Evolutionary conservation across 2,329 filamentous ascomycete species (phyloP).

Genomic region (Talaromyces sp.): DNA sequence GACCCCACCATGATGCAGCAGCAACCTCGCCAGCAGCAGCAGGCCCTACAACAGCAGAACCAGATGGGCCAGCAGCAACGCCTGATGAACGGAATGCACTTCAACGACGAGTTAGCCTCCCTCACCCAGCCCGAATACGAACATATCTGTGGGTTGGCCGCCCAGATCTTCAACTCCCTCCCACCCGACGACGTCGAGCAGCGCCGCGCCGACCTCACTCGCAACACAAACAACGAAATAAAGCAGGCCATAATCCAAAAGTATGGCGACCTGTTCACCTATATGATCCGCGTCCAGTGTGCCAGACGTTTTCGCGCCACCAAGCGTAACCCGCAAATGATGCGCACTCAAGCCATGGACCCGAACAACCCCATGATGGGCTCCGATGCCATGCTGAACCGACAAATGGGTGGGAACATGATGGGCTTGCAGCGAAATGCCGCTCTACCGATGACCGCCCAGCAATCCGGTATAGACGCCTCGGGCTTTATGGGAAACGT

Average conservation of each 20-base stretch:
- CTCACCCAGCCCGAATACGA: slow-evolving; percentile 39
- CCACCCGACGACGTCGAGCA: slow-evolving; percentile 43
- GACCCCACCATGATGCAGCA: slow-evolving; percentile 26
- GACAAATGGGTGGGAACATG: slow-evolving; percentile 38
- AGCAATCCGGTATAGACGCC: slow-evolving; percentile 24
- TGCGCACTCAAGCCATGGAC: slow-evolving; percentile 16
- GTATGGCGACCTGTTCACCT: slow-evolving; percentile 47
- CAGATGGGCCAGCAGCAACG: slow-evolving; percentile 25
- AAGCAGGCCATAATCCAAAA: slow-evolving; percentile 42
- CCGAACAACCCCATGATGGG: slow-evolving; percentile 17
- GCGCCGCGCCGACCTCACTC: slow-evolving; percentile 42
- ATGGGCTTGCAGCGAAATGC: slow-evolving; percentile 37
- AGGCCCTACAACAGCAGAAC: slow-evolving; percentile 20
- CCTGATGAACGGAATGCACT: slow-evolving; percentile 20
- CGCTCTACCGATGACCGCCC: slow-evolving; percentile 27
- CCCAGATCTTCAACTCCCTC: slow-evolving; percentile 43
- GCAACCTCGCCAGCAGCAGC: slow-evolving; percentile 28
- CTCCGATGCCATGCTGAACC: slow-evolving; percentile 15
- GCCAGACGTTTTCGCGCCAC: slow-evolving; percentile 35
- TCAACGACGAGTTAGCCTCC: slow-evolving; percentile 30
- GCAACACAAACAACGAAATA: slow-evolving; percentile 43
- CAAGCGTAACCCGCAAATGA: slow-evolving; percentile 29
- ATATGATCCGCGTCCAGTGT: slow-evolving; percentile 49
- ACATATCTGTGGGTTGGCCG: slow-evolving; percentile 43
- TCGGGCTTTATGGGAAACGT: slow-evolving; percentile 43